Evolutionary conservation across 768 basidiomycete species (phyloP), one percentile per base, ranked within the genome.

Genomic region (Tricholoma flavovirens): DNA sequence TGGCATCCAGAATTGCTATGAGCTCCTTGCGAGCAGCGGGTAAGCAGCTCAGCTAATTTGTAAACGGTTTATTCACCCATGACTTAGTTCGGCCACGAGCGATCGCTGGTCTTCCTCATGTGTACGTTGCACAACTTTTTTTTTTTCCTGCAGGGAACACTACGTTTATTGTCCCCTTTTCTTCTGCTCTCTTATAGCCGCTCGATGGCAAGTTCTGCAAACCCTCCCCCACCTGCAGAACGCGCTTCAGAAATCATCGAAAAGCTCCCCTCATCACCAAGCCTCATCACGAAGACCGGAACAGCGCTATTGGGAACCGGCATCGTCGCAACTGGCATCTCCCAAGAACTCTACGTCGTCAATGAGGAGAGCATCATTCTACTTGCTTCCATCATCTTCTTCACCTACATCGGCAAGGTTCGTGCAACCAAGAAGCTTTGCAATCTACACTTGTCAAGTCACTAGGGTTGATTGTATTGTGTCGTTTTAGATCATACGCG

Each of bases 311-410:
- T 98, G 53, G 93, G 93, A 67, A 90, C 92, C 14, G 93, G 91
- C 66, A 77, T 91, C 58, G 76, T 87, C 55, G 96, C 95, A 14
- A 83, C 93, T 5, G 95, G 94, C 67, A 94, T 98, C 74, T 96
- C 93, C 12, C 90, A 93, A 69, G 95, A 99, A 75, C 84, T 98
- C 51, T 98, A 98, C 67, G 96, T 99, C 58, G 84, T 96, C 67
- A 97, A 97, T 71, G 95, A 98, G 73, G 97, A 98, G 79, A 86
- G 90, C 21, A 87, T 98, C 61, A 80, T 98, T 46, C 84, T 91
- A 33, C 78, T 87, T 36, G 94, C 91, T 21, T 90, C 89, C 63
- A 75, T 88, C 60, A 86, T 95, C 58, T 83, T 97, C 65, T 82
- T 92, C 62, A 80, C 84, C 46, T 89, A 87, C 70, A 79, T 96